phyloP scores from a whole-genome alignment of 345 rosid genomes.

The Punica granatum region DNA sequence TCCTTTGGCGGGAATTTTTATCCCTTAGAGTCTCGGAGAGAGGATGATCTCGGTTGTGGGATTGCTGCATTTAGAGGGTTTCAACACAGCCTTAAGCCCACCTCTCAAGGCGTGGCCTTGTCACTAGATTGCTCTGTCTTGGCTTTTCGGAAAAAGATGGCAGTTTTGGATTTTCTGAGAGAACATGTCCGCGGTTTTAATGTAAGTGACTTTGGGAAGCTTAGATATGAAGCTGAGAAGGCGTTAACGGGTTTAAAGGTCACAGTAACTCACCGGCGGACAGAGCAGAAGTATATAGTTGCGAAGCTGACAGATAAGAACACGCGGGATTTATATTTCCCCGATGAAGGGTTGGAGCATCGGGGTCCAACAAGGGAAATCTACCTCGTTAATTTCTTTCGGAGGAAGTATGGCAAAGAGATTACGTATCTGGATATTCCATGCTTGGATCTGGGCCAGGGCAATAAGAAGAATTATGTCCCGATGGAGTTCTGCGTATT shows the following conservation, averaged over 20 bases:
- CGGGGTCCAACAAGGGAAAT: slow-evolving; percentile 19
- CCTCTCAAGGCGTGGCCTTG: slow-evolving; percentile 56
- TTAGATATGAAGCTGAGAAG: slow-evolving; percentile 29
- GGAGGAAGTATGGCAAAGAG: slow-evolving; percentile 37
- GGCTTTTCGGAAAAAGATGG: slow-evolving; percentile 56
- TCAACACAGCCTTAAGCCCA: slow-evolving; percentile 67
- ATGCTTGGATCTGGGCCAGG: slow-evolving; percentile 59
- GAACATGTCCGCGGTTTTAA: slow-evolving; percentile 30
- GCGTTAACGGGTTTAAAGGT: slow-evolving; percentile 54
- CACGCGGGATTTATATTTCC: slow-evolving; percentile 31
- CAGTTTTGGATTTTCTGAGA: slow-evolving; percentile 48
- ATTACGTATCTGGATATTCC: slow-evolving; percentile 49
- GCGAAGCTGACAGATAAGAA: slow-evolving; percentile 38
- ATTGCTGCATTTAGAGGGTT: slow-evolving; percentile 61
- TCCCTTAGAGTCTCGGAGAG: slow-evolving; percentile 12
- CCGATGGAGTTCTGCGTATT: slow-evolving; percentile 81
- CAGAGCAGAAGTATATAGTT: slow-evolving; percentile 53
- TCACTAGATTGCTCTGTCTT: slow-evolving; percentile 73
- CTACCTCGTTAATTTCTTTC: slow-evolving; percentile 50
- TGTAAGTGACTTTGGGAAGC: slow-evolving; percentile 15
- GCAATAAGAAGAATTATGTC: slow-evolving; percentile 37
- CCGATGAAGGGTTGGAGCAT: slow-evolving; percentile 36
- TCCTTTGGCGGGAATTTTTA: slow-evolving; percentile 57
- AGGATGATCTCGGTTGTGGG: slow-evolving; percentile 50
- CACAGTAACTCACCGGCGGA: slow-evolving; percentile 49